Percentiles rank a stretch among this genome's conserved stretches.
These are phyloP conservation scores for Luffa acutangula DNA, from an alignment of 306 rosid genomes.

Conservation along the genomic window DNA sequence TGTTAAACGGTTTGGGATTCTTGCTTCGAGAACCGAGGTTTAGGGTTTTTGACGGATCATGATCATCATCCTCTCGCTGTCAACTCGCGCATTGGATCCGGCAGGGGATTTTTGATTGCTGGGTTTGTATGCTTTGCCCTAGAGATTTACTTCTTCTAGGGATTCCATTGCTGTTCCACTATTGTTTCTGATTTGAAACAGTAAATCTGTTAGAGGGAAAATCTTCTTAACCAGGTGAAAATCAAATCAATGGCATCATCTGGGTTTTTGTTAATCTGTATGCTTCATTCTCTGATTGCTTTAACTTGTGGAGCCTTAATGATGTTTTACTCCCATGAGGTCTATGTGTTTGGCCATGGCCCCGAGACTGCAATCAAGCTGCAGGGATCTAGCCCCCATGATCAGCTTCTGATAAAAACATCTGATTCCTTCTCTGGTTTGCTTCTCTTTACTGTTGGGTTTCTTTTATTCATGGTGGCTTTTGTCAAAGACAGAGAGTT, in stretches of 20 bases:
- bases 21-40: background rate
- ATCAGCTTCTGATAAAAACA: slow-evolving; percentile 59
- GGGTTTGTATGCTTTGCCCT: background rate
- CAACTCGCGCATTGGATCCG: background rate
- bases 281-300: slow-evolving; percentile 70
- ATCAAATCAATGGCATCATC: slow-evolving; percentile 44
- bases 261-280: slow-evolving; percentile 50
- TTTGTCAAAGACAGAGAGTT: slow-evolving; percentile 74
- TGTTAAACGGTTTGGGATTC: background rate
- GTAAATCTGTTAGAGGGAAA: background rate
- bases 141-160: background rate
- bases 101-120: background rate
- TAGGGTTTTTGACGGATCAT: slow-evolving; percentile 1
- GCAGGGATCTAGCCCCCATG: slow-evolving; percentile 83
- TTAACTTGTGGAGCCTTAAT: slow-evolving; percentile 62
- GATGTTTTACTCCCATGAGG: slow-evolving; percentile 61
- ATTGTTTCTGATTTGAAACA: background rate
- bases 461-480: slow-evolving; percentile 67
- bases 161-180: background rate
- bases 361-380: slow-evolving; percentile 56
- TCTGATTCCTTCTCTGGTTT: slow-evolving; percentile 85
- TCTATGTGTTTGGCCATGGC: slow-evolving; percentile 60
- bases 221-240: background rate
- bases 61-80: background rate
- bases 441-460: slow-evolving; percentile 60